phyloP scores from a whole-genome alignment of 768 basidiomycete genomes.

The Termitomyces sp. region DNA sequence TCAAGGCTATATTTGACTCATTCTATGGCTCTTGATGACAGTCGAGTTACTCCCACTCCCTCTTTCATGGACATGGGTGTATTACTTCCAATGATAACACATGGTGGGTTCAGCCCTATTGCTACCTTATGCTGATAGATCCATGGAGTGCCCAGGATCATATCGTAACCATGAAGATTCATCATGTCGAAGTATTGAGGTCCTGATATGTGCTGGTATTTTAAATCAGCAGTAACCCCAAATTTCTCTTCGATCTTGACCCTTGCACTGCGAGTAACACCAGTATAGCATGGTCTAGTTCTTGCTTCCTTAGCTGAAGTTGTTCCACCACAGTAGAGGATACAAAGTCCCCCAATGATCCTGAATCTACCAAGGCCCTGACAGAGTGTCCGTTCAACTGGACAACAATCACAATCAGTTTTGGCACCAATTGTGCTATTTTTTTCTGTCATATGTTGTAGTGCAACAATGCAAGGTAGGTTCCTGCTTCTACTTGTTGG shows the following conservation, averaged over 20 bases:
- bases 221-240: neutral
- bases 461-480: no score
- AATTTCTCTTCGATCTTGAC: neutral
- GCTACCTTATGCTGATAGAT: neutral
- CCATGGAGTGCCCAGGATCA: neutral
- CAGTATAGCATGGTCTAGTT: neutral
- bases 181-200: neutral
- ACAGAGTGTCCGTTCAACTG: neutral
- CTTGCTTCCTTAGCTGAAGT: neutral
- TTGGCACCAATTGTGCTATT: neutral
- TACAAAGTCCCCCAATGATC: neutral
- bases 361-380: neutral
- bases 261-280: neutral
- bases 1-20: conserved; percentile 10
- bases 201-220: neutral
- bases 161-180: neutral
- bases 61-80: neutral
- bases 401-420: neutral
- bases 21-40: conserved; percentile 8
- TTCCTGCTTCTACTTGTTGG: no score
- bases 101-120: neutral
- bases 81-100: neutral
- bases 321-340: neutral
- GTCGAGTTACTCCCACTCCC: conserved; percentile 8
- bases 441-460: no score